Evolutionary conservation across 805 yeast genomes (phyloP), one percentile per base, ranked within the genome.

Genomic region (Lipomyces sp.): DNA sequence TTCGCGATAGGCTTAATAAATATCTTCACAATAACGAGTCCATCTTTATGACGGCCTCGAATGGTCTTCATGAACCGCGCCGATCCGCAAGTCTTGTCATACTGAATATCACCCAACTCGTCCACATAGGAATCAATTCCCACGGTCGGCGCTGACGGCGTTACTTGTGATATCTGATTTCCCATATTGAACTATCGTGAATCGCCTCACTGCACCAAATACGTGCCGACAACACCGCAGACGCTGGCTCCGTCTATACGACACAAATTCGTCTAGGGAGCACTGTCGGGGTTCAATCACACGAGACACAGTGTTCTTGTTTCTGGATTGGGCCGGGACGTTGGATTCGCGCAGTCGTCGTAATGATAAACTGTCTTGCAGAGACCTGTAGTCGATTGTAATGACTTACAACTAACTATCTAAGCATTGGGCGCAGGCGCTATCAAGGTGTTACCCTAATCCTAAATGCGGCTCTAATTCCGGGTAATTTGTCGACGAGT

Each of bases 121-220:
- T 92, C 92, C 35, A 94, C 85, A 72, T 93, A 94, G 0, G 98
- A 93, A 30, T 94, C 92, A 1, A 92, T 83, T 5, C 96, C 97
- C 73, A 94, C 90, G 0, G 97, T 90, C 2, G 96, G 92, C 0
- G 97, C 92, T 2, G 96, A 87, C 11, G 97, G 97, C 8, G 97
- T 90, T 75, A 92, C 79, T 42, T 90, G 81, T 1, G 98, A 93
- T 67, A 94, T 80, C 75, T 90, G 90, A 13, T 90, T 91, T 15
- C 97, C 98, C 98, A 93, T 92, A 4, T 11, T 42, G 48, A 42
- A 42, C 15, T n/a, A 15, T n/a, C 6, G 15, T 42, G 48, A 42
- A 42, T 15, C 48, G 48, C 18, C 10, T 15, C 24, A 4, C 8
- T 42, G 48, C 18, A 24, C 48, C 15, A 15, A 6, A 42, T n/a